phyloP scores from a whole-genome alignment of 164 flowering plant species.

The Stephania cephalantha region DNA sequence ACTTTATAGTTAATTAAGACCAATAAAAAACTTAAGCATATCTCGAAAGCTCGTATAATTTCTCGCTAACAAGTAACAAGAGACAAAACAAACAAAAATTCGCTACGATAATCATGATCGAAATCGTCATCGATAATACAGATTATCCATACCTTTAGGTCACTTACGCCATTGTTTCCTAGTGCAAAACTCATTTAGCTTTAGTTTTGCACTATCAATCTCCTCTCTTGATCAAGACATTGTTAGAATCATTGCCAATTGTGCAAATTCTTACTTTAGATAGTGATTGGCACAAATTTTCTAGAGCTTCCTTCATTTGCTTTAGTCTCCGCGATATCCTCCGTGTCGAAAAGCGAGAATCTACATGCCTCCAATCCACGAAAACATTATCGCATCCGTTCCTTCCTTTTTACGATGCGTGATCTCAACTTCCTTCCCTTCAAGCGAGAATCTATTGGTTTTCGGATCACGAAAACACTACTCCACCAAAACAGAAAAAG shows the following conservation, averaged over 20 bases:
- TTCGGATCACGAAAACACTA: slow-evolving; percentile 48
- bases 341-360: slow-evolving; percentile 37
- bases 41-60: no score
- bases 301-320: slow-evolving; percentile 48
- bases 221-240: slow-evolving; percentile 21
- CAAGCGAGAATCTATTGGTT: no score
- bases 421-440: slow-evolving; percentile 43
- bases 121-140: not conserved
- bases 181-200: slow-evolving; percentile 45
- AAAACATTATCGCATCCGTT: slow-evolving; percentile 32
- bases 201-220: slow-evolving; percentile 49
- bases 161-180: slow-evolving; percentile 48
- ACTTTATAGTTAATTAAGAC: no score
- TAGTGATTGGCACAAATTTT: slow-evolving; percentile 17
- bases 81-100: not conserved
- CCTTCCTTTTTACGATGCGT: slow-evolving; percentile 27
- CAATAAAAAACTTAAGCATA: no score
- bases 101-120: not conserved
- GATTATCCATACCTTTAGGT: slow-evolving; percentile 32
- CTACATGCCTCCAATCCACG: slow-evolving; percentile 43
- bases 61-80: not conserved
- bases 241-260: not conserved
- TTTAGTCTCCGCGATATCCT: slow-evolving; percentile 46
- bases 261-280: not conserved
- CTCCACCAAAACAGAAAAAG: not conserved